A percentile compares a stretch with the other conserved stretches of the same genome.
Evolutionary conservation across 257 asterid species (phyloP).

Genomic region (Fraxinus anomala): DNA sequence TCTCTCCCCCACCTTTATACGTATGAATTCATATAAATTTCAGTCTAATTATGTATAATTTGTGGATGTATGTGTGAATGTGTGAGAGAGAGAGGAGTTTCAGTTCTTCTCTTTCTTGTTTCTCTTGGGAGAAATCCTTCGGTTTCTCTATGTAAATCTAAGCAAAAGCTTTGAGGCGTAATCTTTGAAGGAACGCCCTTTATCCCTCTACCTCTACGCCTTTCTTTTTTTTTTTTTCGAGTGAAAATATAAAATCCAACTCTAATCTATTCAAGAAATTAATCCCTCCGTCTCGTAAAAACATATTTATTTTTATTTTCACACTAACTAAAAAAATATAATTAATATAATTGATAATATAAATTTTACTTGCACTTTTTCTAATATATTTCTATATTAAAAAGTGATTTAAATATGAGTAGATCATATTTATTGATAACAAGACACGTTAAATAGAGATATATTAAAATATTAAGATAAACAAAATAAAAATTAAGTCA

Average conservation of each 20-base stretch:
- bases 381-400: no score
- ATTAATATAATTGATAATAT: no score
- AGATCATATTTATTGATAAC: no score
- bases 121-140: conserved; percentile 40
- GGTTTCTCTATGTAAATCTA: conserved; percentile 68
- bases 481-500: no score
- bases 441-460: no score
- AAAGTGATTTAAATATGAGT: no score
- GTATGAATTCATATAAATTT: conserved; percentile 9
- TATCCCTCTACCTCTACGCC: conserved; percentile 39
- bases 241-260: not conserved
- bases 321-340: no score
- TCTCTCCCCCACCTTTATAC: conserved; percentile 25
- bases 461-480: no score
- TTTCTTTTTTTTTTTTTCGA: not conserved
- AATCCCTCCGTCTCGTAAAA: no score
- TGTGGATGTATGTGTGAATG: not conserved
- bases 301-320: no score
- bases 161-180: conserved; percentile 53
- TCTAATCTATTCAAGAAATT: no score
- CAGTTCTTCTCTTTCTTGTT: conserved; percentile 30
- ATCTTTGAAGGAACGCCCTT: conserved; percentile 43
- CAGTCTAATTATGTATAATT: conserved; percentile 3
- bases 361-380: no score
- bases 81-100: conserved; percentile 24